Conservation (phyloP, 2,329 filamentous ascomycete genomes). For the Ceratocystis smalleyi region DNA sequence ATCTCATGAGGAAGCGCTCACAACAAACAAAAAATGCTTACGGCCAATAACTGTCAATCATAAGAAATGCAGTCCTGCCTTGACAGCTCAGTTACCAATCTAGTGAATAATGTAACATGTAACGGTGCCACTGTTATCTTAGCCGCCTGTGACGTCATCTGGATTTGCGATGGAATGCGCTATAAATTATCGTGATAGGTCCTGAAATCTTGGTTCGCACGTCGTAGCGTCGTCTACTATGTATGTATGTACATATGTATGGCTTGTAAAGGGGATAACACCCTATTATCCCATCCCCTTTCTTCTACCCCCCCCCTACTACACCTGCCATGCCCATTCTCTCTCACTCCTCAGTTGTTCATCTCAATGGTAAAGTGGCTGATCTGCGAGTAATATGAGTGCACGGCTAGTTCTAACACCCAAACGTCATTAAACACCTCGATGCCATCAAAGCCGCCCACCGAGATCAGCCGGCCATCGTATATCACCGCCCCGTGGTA, state of each 20-base stretch:
- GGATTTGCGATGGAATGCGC: not conserved
- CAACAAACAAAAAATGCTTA: not conserved
- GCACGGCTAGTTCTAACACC: constrained; percentile 51
- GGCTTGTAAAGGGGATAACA: not conserved
- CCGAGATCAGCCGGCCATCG: constrained; percentile 47
- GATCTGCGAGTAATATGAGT: constrained; percentile 59
- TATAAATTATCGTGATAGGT: not conserved
- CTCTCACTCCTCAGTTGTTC: not conserved
- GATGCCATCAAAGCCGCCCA: constrained; percentile 52
- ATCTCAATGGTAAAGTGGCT: constrained; percentile 58
- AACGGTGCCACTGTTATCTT: not conserved
- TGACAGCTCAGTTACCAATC: too few species aligned
- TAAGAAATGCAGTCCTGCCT: too few species aligned
- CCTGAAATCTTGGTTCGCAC: not conserved
- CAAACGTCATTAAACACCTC: constrained; percentile 54
- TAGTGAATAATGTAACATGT: too few species aligned
- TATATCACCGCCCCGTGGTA: constrained; percentile 53
- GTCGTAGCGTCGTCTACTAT: not conserved
- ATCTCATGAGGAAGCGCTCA: not conserved
- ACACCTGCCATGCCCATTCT: constrained; percentile 9
- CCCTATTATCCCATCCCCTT: not conserved
- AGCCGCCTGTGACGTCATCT: not conserved
- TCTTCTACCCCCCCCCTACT: not conserved
- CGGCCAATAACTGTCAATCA: too few species aligned
- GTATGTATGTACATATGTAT: too few species aligned